Evolutionary conservation across 768 basidiomycete genomes (phyloP).

Genomic region (Neoboletus brunneissimus): DNA sequence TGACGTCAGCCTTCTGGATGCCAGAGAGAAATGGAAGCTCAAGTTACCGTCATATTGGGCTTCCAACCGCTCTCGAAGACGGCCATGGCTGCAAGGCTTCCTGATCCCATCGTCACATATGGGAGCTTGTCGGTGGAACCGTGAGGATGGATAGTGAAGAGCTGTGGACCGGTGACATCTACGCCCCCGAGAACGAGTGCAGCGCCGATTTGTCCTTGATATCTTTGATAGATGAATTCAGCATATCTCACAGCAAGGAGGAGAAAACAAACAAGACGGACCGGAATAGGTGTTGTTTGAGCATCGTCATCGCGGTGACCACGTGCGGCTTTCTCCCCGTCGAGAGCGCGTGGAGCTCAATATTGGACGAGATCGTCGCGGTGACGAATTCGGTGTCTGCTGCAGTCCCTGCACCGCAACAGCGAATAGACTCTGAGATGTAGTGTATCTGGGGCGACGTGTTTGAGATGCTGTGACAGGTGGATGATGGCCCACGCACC

Average conservation of each 20-base stretch:
- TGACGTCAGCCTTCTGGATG: constrained; percentile 2
- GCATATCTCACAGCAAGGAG: neutral
- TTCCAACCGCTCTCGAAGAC: constrained; percentile 90
- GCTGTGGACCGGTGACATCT: constrained; percentile 89
- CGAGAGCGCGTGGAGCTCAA: constrained; percentile 87
- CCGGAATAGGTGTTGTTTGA: constrained; percentile 94
- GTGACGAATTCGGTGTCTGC: constrained; percentile 97
- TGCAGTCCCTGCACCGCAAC: constrained; percentile 99
- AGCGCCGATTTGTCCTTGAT: constrained; percentile 93
- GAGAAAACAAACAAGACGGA: constrained; percentile 31
- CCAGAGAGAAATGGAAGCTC: neutral
- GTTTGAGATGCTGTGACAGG: neutral
- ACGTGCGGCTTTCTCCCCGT: constrained; percentile 91
- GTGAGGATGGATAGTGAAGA: constrained; percentile 95
- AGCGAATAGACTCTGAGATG: constrained; percentile 91
- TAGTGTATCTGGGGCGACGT: constrained; percentile 80
- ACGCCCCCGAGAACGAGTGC: constrained; percentile 96
- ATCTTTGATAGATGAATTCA: constrained; percentile 40
- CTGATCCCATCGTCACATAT: constrained; percentile 98
- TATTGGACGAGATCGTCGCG: constrained; percentile 92
- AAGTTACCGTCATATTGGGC: constrained; percentile 72
- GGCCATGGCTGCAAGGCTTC: constrained; percentile 96
- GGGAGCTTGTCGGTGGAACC: constrained; percentile 98
- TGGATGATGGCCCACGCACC: constrained; percentile 43
- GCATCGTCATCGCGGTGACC: constrained; percentile 98